Evolutionary conservation across 2,329 filamentous ascomycete genomes (phyloP), one percentile per base, ranked within the genome.

Genomic region (Diaporthe caulivora): DNA sequence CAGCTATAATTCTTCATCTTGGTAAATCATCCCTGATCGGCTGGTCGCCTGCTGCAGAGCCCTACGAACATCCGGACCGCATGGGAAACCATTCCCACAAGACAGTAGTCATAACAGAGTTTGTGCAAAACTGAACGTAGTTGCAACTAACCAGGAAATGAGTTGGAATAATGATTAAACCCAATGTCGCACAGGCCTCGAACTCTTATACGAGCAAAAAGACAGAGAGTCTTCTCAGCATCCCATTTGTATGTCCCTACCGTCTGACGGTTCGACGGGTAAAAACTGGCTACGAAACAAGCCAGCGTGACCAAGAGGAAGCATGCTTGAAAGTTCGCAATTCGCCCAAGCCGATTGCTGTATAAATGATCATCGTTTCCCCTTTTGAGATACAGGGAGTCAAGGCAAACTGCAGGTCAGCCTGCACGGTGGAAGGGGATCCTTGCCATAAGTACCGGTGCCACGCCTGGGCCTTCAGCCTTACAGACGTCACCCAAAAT

Each of bases 401-500:
- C 37, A 29, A 47, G 67, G 2, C 31, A 15, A 18, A 42, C 4
- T 29, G 37, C 37, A 58, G n/a, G 47, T 71, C 55, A 53, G 29
- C 26, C 51, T 51, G 44, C 44, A 51, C 21, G 21, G 24, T 2
- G 55, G 31, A 62, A 53, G 42, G 55, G 44, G 34, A 40, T n/a
- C 55, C 69, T 42, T 71, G 55, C 65, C 69, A 40, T 44, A 42
- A 71, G 57, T 24, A 18, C 47, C 44, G 69, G 55, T 31, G 24
- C 55, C 69, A 44, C 69, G 62, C 42, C 37, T 71, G 44, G 55
- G 31, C 55, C 44, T 17, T 72, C 70, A 72, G 70, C 70, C 70
- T 72, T 69, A 58, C 60, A 72, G 70, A 67, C 70, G 60, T 72
- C 70, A 72, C 70, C 26, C 21, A 40, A 55, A 65, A 72, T 18